Evolutionary conservation across 208 protist species (phyloP), one percentile per base, ranked within the genome.

Genomic region (Wallacemonas sp.): DNA sequence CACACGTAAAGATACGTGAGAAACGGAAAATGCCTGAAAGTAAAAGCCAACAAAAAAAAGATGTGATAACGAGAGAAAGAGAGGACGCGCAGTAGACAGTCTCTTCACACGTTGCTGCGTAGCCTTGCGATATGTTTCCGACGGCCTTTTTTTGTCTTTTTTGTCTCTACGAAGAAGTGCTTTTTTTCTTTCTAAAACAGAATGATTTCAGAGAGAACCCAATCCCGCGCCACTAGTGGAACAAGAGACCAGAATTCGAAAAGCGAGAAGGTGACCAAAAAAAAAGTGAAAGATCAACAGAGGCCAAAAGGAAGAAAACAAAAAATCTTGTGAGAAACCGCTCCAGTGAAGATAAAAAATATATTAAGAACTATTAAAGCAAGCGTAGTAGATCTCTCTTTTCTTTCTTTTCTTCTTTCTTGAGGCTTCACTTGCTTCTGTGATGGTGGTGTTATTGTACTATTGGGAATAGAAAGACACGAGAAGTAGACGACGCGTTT

Each of bases 221-320:
- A n/a, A n/a, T n/a, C n/a, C n/a, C n/a, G n/a, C n/a, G n/a, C n/a
- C n/a, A n/a, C n/a, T n/a, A n/a, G n/a, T n/a, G n/a, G n/a, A n/a
- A n/a, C n/a, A n/a, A n/a, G n/a, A n/a, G n/a, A n/a, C n/a, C n/a
- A n/a, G n/a, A n/a, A n/a, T n/a, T n/a, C n/a, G n/a, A 26, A 30
- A 26, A 30, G 50, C 9, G n/a, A 57, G 24, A 57, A 34, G 19
- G 30, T 34, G 30, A 34, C 6, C 22, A 57, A 57, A 19, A 57
- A 57, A 57, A 57, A 30, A 21, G 19, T 53, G 19, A 10, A 53
- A 53, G 24, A 5, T 26, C 50, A 37, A 37, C 9, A 37, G n/a
- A 57, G 50, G 33, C 13, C 24, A 57, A 26, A 19, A 65, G 29
- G 21, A 8, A 46, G 37, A 34, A 34, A 57, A 61, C 54, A 62